Base-by-base conservation (phyloP, 345 rosid genomes). In the Hypericum perforatum region DNA sequence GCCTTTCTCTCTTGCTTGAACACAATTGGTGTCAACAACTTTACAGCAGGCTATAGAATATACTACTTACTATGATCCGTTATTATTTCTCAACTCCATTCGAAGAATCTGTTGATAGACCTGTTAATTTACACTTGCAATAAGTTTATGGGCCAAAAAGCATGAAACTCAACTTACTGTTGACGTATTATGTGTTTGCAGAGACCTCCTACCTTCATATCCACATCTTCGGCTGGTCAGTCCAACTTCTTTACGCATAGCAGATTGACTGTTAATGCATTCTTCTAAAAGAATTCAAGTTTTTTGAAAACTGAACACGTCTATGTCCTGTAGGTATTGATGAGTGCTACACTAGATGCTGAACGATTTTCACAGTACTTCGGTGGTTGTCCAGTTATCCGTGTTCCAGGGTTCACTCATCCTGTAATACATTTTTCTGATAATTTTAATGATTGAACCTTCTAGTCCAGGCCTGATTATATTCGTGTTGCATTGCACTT, bases 271-370 rank as follows among this genome's bases (percentile, higher is more conserved):
- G 32, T 22, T 22, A 22, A 22, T 22, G 2, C 32, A 22, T 22
- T 22, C 32, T 22, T 22, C 32, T 22, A 22, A 22, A 22, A 22
- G 32, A 22, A 22, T 22, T 22, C 32, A 22, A 22, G 2, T 22
- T 22, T 22, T 22, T 22, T 1, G 32, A 22, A 22, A 22, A 22
- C 32, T 22, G 32, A 22, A 22, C 32, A 22, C 4, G 32, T 22
- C 43, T 41, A 9, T 63, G 37, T 52, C 56, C 48, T 8, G 63
- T 79, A 87, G 98, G 72, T 91, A 67, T 59, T 91, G 56, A 91
- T 91, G 98, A 91, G 98, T 75, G 98, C 98, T 47, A 91, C 98
- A 11, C 79, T 91, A 29, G 89, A 91, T 74, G 80, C 94, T 48
- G 98, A 76, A 54, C 73, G 89, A 59, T 87, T 91, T 77, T 81